Evolutionary conservation across 768 basidiomycete genomes (phyloP).

Genomic region (Rhodotorula kratochvilovae): DNA sequence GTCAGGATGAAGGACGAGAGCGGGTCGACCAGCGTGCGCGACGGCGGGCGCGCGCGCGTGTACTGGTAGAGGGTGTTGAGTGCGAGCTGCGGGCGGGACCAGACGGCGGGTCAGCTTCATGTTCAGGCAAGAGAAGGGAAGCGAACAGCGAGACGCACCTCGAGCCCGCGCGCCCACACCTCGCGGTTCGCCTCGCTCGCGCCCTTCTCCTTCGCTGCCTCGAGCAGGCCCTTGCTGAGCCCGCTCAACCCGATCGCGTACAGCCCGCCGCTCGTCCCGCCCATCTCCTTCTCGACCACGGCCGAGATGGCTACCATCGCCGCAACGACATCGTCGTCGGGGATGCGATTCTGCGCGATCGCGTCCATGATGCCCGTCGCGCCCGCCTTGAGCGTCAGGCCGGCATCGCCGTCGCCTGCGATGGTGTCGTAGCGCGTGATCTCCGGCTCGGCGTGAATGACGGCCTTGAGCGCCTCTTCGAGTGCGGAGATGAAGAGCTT

Average conservation of each 20-base stretch:
- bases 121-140: neutral
- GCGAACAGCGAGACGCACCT: constrained; percentile 11
- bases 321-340: constrained; percentile 35
- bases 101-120: neutral
- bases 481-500: constrained; percentile 39
- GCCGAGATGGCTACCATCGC: constrained; percentile 35
- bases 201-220: constrained; percentile 23
- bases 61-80: constrained; percentile 44
- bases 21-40: constrained; percentile 51
- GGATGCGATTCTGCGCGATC: constrained; percentile 18
- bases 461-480: constrained; percentile 52
- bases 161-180: constrained; percentile 38
- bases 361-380: constrained; percentile 44
- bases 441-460: constrained; percentile 76
- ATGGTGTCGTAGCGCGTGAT: constrained; percentile 88
- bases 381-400: constrained; percentile 64
- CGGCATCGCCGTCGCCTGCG: constrained; percentile 80
- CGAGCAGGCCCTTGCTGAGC: constrained; percentile 40
- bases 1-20: constrained; percentile 49
- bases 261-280: constrained; percentile 41
- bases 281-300: constrained; percentile 44
- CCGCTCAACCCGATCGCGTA: constrained; percentile 43
- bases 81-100: constrained; percentile 21
- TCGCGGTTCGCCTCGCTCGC: constrained; percentile 25
- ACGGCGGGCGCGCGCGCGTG: constrained; percentile 50